Evolutionary conservation across 1,284 basidiomycete genomes (phyloP).

Genomic region (Fistulinella staudtii): DNA sequence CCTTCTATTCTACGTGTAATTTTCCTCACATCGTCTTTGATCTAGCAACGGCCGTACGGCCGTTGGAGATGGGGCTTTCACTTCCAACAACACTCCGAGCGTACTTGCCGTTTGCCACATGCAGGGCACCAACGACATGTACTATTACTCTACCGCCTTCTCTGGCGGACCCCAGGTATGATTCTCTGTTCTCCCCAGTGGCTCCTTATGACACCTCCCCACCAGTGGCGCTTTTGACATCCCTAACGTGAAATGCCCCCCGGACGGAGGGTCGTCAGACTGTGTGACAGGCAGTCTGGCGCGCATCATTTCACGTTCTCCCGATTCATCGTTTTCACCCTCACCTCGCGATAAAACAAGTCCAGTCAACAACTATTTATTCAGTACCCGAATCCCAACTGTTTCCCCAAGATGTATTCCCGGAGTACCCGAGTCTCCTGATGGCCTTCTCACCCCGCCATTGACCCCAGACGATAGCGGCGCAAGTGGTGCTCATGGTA

Average conservation of each 20-base stretch:
- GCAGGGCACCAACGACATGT: conserved; percentile 73
- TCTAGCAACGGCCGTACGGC: conserved; percentile 85
- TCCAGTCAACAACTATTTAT: conserved; percentile 32
- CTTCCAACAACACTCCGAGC: conserved; percentile 71
- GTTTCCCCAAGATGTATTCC: conserved; percentile 45
- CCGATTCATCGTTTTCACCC: conserved; percentile 38
- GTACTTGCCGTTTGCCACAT: conserved; percentile 81
- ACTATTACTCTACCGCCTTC: conserved; percentile 86
- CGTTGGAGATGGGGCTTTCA: conserved; percentile 90
- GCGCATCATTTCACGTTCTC: conserved; percentile 50
- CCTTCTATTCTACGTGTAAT: conserved; percentile 13
- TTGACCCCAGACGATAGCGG: conserved; percentile 35
- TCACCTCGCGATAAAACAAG: conserved; percentile 36
- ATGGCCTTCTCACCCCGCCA: conserved; percentile 37
- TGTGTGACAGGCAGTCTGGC: conserved; percentile 87
- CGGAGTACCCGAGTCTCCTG: conserved; percentile 31
- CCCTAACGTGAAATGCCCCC: conserved; percentile 85
- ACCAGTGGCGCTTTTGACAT: conserved; percentile 87
- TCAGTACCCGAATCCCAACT: conserved; percentile 25
- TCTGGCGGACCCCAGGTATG: conserved; percentile 82
- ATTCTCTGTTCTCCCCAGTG: conserved; percentile 2
- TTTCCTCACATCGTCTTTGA: conserved; percentile 9
- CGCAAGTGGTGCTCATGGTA: conserved; percentile 33
- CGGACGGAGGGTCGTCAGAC: conserved; percentile 84
- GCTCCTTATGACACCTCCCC: not conserved